Evolutionary conservation across 352 stramenopile species (phyloP).

Genomic region (Pythium plurisporium): DNA sequence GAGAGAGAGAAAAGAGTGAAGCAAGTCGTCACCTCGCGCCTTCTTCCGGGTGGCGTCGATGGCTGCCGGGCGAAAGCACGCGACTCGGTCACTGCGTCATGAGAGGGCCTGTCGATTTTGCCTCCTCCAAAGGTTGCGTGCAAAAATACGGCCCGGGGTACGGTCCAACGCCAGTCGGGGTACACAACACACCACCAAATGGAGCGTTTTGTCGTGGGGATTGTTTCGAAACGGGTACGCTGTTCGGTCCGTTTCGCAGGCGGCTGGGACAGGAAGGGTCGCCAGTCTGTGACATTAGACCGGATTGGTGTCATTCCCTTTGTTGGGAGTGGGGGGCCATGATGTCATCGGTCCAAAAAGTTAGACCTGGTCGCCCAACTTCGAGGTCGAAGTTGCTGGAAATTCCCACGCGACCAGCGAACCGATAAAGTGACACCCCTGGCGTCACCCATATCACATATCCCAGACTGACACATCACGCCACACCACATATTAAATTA

Average conservation of each 20-base stretch:
- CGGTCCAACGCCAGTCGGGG: neutral
- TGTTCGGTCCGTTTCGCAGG: neutral
- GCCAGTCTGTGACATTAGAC: constrained; percentile 3
- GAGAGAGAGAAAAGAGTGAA: neutral
- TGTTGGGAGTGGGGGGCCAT: neutral
- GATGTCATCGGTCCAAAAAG: constrained; percentile 20
- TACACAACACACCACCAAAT: constrained; percentile 10
- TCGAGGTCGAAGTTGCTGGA: neutral
- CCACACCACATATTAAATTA: neutral
- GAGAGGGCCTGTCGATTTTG: no score
- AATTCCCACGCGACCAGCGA: constrained; percentile 5
- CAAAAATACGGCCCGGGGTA: constrained; percentile 3
- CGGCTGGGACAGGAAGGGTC: neutral
- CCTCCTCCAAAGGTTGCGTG: neutral
- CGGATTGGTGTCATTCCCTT: neutral
- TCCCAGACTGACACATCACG: neutral
- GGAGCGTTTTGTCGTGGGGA: neutral
- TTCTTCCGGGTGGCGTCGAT: neutral
- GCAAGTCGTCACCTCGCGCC: no score
- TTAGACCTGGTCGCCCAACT: no score
- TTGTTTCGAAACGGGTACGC: neutral
- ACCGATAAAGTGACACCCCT: constrained; percentile 7
- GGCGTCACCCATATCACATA: constrained; percentile 12
- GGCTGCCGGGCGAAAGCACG: neutral
- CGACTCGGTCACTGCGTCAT: no score